Evolutionary conservation across 139 green algal genomes (phyloP).

Genomic region (Tetraselmis striata): DNA sequence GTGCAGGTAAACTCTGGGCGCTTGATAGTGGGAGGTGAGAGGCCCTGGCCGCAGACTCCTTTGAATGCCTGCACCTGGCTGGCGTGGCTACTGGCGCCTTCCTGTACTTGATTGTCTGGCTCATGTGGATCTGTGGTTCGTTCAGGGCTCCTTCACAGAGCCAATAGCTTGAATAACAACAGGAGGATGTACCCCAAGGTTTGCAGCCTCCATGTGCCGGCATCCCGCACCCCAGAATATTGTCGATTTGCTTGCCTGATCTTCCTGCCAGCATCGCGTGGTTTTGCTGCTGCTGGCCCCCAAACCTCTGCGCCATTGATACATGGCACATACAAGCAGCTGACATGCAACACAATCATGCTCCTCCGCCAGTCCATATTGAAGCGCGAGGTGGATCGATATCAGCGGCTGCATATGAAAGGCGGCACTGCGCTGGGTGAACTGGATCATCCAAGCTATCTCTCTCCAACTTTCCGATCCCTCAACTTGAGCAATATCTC

Average conservation of each 20-base stretch:
- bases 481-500: slow-evolving; percentile 58
- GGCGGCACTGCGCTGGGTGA: slow-evolving; percentile 50
- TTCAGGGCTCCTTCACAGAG: slow-evolving; percentile 1
- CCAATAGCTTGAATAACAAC: slow-evolving; percentile 58
- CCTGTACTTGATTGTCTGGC: too few relatives aligned
- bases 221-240: too few relatives aligned
- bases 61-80: too few relatives aligned
- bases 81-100: too few relatives aligned
- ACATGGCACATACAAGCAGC: too few relatives aligned
- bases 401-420: slow-evolving; percentile 29
- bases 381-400: slow-evolving; percentile 45
- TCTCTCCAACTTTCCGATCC: slow-evolving; percentile 46
- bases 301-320: too few relatives aligned
- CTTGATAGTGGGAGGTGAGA: neutral
- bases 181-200: slow-evolving; percentile 60
- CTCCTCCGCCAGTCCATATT: slow-evolving; percentile 36
- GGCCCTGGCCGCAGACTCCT: too few relatives aligned
- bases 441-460: slow-evolving; percentile 61
- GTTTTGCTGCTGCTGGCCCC: too few relatives aligned
- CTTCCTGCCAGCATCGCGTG: too few relatives aligned
- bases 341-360: too few relatives aligned
- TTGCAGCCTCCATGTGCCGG: neutral
- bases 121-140: too few relatives aligned
- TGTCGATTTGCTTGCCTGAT: too few relatives aligned
- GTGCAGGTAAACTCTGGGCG: neutral